phyloP scores from a whole-genome alignment of 2,329 filamentous ascomycete genomes.

The Pseudomassariella vexata region DNA sequence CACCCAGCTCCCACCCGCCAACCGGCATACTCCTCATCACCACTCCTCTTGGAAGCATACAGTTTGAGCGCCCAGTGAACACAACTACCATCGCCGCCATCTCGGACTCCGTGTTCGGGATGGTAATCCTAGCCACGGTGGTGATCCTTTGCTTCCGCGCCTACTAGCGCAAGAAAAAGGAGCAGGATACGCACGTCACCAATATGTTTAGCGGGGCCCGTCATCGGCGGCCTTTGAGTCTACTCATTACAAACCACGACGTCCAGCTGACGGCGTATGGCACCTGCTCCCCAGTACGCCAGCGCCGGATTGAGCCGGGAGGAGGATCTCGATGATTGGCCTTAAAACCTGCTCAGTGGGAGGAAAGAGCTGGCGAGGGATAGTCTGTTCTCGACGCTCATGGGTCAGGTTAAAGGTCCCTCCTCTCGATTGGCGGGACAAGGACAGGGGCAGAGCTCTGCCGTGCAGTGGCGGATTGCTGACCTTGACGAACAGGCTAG shows the following conservation, averaged over 20 bases:
- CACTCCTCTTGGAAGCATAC: not conserved
- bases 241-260: constrained; percentile 9
- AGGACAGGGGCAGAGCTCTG: constrained; percentile 14
- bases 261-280: constrained; percentile 8
- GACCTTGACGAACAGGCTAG: constrained; percentile 1
- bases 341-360: constrained; percentile 2
- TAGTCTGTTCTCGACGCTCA: not conserved
- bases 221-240: constrained; percentile 8
- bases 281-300: constrained; percentile 17
- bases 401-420: not conserved
- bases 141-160: constrained; percentile 16
- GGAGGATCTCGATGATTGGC: constrained; percentile 4
- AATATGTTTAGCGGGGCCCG: constrained; percentile 6
- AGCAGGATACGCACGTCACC: constrained; percentile 10
- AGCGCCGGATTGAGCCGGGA: constrained; percentile 16
- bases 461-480: constrained; percentile 13
- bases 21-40: constrained; percentile 4
- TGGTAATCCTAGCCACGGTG: constrained; percentile 14
- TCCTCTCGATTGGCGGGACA: too few relatives aligned
- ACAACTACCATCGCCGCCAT: constrained; percentile 16
- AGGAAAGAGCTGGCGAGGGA: not conserved
- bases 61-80: constrained; percentile 5
- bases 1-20: constrained; percentile 2
- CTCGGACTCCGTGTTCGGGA: constrained; percentile 17
- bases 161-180: constrained; percentile 15